These are phyloP conservation scores for Aspergillaceae sp. DNA, from an alignment of 2,329 filamentous ascomycete genomes.

Conservation along the genomic window DNA sequence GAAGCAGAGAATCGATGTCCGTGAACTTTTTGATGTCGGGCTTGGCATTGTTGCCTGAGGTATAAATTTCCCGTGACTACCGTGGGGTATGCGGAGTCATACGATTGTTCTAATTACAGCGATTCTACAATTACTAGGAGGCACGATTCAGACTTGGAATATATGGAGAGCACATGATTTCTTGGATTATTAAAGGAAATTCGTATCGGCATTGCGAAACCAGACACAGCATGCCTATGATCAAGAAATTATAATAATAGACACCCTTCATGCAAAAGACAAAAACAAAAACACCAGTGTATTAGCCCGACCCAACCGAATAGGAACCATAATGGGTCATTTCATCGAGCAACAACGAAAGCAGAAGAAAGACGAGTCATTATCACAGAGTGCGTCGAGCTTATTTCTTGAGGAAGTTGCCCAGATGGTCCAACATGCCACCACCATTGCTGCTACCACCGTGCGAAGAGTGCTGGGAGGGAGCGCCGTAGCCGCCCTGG, in stretches of 20 bases:
- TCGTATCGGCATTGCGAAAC: constrained; percentile 10
- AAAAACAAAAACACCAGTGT: neutral
- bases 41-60: constrained; percentile 26
- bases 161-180: neutral
- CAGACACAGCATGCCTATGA: constrained; percentile 8
- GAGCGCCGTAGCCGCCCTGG: constrained; percentile 13
- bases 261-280: neutral
- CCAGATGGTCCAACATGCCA: constrained; percentile 26
- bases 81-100: neutral
- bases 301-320: neutral
- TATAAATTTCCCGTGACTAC: neutral
- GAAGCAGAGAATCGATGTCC: constrained; percentile 12
- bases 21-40: constrained; percentile 29
- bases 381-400: constrained; percentile 1
- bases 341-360: neutral
- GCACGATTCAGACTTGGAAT: neutral
- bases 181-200: constrained; percentile 1
- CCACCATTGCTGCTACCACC: constrained; percentile 11
- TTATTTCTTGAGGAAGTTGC: constrained; percentile 33
- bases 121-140: neutral
- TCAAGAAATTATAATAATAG: neutral
- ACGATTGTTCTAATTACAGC: neutral
- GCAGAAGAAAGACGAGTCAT: neutral
- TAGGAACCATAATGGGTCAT: neutral
- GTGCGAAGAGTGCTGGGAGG: constrained; percentile 7